Percentiles rank a stretch among this genome's conserved stretches.
phyloP scores from a whole-genome alignment of 192 early-diverging fungal genomes.

The Jimgerdemannia flammicorona region DNA sequence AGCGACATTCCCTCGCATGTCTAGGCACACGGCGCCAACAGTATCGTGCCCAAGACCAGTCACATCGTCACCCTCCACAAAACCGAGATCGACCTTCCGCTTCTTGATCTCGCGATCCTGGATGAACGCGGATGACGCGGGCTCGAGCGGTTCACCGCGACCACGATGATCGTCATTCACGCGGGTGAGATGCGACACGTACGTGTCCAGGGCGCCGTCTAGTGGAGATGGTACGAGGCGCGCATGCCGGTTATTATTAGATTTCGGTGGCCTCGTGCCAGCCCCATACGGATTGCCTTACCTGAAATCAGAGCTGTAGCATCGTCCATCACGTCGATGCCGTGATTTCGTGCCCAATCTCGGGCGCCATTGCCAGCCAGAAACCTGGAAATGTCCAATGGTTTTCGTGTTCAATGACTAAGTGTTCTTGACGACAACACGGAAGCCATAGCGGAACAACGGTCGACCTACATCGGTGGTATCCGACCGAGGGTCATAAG shows the following conservation, averaged over 20 bases:
- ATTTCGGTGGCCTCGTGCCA: neutral
- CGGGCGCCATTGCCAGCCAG: constrained; percentile 57
- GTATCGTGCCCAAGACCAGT: constrained; percentile 60
- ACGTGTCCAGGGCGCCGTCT: constrained; percentile 17
- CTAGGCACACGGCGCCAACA: constrained; percentile 83
- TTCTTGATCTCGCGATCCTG: too few species aligned
- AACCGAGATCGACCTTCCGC: neutral
- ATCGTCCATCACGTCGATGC: neutral
- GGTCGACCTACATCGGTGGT: constrained; percentile 37
- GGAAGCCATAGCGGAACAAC: neutral
- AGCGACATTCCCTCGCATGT: constrained; percentile 54
- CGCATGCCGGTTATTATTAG: neutral
- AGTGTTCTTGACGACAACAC: neutral
- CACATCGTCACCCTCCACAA: neutral
- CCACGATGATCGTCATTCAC: neutral
- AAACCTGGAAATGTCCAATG: constrained; percentile 19
- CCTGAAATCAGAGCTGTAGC: constrained; percentile 13
- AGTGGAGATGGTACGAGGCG: neutral
- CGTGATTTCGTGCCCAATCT: constrained; percentile 29
- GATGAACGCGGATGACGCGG: neutral
- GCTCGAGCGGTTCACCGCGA: neutral
- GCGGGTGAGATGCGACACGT: constrained; percentile 9
- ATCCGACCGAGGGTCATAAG: constrained; percentile 42
- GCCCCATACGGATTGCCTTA: neutral
- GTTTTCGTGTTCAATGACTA: neutral